A percentile compares a stretch with the other conserved stretches of the same genome.
Conservation (phyloP, 345 rosid species). For the Eucalyptus marginata region DNA sequence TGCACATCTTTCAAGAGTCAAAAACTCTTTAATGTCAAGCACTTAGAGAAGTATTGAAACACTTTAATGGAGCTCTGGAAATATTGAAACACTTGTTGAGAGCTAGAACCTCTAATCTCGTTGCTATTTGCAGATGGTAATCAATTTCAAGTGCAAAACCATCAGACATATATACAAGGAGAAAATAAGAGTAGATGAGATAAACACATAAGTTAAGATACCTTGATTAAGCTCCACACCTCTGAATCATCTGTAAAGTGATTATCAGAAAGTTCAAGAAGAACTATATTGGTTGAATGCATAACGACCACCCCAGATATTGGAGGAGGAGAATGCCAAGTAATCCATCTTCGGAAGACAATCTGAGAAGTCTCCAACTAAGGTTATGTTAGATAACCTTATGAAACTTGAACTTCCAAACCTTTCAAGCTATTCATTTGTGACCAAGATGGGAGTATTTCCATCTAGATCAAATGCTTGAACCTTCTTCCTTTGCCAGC, state of each 20-base stretch:
- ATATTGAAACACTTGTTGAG: not conserved
- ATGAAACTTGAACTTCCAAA: not conserved
- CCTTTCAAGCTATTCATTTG: not conserved
- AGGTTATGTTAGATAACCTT: not conserved
- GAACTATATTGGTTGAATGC: no score
- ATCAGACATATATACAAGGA: not conserved
- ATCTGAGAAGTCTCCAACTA: not conserved
- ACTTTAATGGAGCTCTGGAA: not conserved
- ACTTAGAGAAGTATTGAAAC: not conserved
- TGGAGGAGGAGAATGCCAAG: no score
- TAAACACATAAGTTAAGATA: not conserved
- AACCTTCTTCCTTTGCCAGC: not conserved
- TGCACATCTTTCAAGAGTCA: not conserved
- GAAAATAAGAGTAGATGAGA: not conserved
- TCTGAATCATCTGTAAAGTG: not conserved
- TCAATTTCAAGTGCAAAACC: not conserved
- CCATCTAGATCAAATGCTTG: not conserved
- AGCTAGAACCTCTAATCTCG: not conserved
- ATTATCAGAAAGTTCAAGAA: not conserved
- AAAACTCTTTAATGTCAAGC: not conserved
- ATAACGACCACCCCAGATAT: no score
- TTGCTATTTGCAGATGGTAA: not conserved
- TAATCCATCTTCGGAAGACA: not conserved
- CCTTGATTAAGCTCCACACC: not conserved
- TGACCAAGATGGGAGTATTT: not conserved